These are phyloP conservation scores for Fusarium tuaranense DNA, from an alignment of 2,329 filamentous ascomycete genomes.

Conservation along the genomic window DNA sequence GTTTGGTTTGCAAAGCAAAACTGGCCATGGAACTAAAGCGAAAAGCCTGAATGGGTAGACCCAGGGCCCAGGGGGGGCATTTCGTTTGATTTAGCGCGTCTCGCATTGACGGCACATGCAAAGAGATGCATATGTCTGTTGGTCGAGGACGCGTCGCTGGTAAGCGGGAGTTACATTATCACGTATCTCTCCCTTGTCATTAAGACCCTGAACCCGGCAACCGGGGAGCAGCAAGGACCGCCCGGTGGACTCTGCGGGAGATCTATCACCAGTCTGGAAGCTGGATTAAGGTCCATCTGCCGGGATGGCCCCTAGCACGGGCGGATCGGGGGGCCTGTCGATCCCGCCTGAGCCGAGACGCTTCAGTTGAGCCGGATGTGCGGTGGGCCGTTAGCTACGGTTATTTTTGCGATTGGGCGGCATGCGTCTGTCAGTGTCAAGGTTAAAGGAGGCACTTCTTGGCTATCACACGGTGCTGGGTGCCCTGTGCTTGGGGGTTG, in stretches of 20 bases:
- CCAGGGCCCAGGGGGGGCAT: not conserved
- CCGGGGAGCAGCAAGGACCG: not conserved
- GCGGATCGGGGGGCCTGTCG: not conserved
- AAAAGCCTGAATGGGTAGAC: not conserved
- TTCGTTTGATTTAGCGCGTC: constrained; percentile 5
- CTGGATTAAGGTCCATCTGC: not conserved
- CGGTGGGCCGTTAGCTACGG: not conserved
- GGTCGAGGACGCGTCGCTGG: not conserved
- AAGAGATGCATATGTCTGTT: not conserved
- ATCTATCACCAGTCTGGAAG: constrained; percentile 7
- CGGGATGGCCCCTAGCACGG: not conserved
- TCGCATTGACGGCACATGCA: not conserved
- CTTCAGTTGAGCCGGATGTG: not conserved
- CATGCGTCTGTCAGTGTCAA: not conserved
- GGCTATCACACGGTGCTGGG: not conserved
- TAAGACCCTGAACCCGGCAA: not conserved
- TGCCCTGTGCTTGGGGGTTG: not conserved
- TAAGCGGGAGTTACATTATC: not conserved
- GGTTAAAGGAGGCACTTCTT: not conserved
- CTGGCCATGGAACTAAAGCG: not conserved
- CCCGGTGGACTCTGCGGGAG: not conserved
- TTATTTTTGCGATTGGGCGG: not conserved
- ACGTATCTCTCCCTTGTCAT: not conserved
- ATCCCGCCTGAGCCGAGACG: not conserved
- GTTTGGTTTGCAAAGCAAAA: not conserved